Percentiles rank a stretch among this genome's conserved stretches.
Conservation (phyloP, 2,329 filamentous ascomycete species). For the Trichoderma polysporum region DNA sequence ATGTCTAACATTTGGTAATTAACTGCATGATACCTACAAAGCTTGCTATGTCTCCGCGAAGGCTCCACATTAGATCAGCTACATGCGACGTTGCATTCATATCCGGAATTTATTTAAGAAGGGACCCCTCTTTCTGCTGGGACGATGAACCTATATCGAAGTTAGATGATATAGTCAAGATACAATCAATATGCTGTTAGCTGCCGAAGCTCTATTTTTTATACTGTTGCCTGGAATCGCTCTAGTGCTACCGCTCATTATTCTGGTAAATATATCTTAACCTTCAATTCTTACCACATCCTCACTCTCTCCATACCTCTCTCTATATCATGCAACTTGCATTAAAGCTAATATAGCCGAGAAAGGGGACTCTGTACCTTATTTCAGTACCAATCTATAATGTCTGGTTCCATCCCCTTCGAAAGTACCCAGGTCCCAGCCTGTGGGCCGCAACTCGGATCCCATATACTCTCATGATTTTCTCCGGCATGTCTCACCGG, state of each 20-base stretch:
- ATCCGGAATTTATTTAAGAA: not conserved
- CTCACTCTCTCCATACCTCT: not conserved
- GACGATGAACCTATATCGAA: not conserved
- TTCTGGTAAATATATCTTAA: not conserved
- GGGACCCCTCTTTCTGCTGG: not conserved
- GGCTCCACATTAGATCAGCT: not conserved
- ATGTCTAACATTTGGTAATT: not conserved
- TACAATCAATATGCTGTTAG: not conserved
- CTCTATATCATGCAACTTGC: not conserved
- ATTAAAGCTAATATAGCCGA: not conserved
- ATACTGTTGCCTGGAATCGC: not conserved
- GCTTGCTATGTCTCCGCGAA: not conserved
- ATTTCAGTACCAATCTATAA: conserved; percentile 11
- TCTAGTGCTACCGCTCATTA: not conserved
- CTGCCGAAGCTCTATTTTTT: not conserved
- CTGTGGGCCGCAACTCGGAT: conserved; percentile 9
- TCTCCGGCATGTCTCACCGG: not conserved
- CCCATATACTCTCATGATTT: not conserved
- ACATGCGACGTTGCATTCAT: not conserved
- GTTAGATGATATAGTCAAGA: not conserved
- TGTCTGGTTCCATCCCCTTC: conserved; percentile 19
- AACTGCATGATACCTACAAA: not conserved
- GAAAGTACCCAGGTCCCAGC: conserved; percentile 12
- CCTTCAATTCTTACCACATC: not conserved
- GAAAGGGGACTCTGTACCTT: not conserved